Evolutionary conservation across 2,329 filamentous ascomycete species (phyloP), one percentile per base, ranked within the genome.

Genomic region (Aureobasidium mangrovei): DNA sequence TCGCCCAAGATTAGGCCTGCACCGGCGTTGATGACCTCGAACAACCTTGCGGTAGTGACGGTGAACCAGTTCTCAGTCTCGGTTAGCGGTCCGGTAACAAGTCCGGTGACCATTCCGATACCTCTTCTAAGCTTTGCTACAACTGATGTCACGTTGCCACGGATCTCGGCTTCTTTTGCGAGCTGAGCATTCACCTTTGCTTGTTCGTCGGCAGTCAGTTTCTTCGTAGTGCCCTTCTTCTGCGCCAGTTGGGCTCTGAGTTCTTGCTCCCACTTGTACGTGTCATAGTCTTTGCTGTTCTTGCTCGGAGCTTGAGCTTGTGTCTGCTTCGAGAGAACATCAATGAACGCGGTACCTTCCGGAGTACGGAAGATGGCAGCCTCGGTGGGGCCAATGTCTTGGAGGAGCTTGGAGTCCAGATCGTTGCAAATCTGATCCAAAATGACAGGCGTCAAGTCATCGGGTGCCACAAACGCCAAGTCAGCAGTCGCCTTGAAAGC

Each of bases 231-330:
- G 1, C 91, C 91, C 69, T 91, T 95, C 75, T 97, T 98, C 66
- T 88, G 79, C n/a, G 91, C 90, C 39, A 98, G 72, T 63, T 96
- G 89, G 38, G 82, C 79, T 55, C 91, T 80, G 6, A 98, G 77
- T 60, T 98, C 93, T 67, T 91, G 86, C 70, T 98, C 93, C 93
- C 94, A 98, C 70, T 95, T 96, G 39, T 96, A 71, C 1, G 89
- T 94, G 62, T 98, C 89, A 63, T 96, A 95, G 67, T 97, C 93
- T 68, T 95, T 96, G 46, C 82, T 85, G 63, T 89, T 95, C 72
- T 95, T 97, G 70, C 90, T 85, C 3, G 89, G 83, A 2, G 85
- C 73, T 36, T 77, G 74, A 57, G 81, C 81, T 56, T 82, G 81
- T 1, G 83, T 75, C 67, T 95, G 95, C 66, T 88, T 91, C 33